Conservation (phyloP, 495 filamentous ascomycete species). For the Xylaria acuta region DNA sequence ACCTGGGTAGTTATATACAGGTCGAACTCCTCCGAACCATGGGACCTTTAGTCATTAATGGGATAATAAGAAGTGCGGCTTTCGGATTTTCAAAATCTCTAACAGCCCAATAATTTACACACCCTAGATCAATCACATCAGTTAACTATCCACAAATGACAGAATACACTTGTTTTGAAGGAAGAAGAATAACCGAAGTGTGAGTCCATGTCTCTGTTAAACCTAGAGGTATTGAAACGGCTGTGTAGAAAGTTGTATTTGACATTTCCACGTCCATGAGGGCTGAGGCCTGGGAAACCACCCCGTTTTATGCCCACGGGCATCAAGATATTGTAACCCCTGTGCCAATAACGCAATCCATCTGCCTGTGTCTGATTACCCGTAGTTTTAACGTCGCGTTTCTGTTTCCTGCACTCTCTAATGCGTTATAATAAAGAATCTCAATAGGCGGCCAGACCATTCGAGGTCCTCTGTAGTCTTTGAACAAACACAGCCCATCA, state of each 20-base stretch:
- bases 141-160: not conserved
- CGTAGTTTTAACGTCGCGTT: not conserved
- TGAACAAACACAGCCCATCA: too few relatives aligned
- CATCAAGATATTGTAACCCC: not conserved
- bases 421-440: not conserved
- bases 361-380: not conserved
- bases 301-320: not conserved
- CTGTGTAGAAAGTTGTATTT: not conserved
- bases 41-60: not conserved
- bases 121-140: not conserved
- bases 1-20: not conserved
- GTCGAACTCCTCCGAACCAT: not conserved
- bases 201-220: not conserved
- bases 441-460: not conserved
- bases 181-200: not conserved
- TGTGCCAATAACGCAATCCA: not conserved
- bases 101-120: not conserved
- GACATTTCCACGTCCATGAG: not conserved
- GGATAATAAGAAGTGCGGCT: not conserved
- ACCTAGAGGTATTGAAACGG: not conserved
- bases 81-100: not conserved
- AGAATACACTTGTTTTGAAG: not conserved
- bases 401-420: not conserved
- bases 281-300: not conserved
- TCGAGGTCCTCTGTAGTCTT: not conserved